phyloP scores from a whole-genome alignment of 2,329 filamentous ascomycete species.

The Talaromyces funiculosus region DNA sequence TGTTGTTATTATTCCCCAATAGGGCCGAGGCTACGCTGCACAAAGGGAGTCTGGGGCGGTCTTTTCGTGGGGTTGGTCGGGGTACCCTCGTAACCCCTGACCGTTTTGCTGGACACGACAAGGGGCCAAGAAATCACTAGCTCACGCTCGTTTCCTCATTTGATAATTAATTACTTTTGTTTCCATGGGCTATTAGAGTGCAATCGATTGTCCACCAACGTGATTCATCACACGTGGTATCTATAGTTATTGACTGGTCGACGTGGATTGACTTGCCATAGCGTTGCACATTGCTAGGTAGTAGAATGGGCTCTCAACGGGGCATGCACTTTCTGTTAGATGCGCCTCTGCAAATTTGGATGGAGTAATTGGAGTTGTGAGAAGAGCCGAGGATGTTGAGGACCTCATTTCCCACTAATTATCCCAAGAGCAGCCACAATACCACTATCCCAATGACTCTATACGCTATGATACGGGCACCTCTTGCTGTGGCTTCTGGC shows the following conservation, averaged over 20 bases:
- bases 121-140: neutral
- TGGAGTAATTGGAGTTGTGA: neutral
- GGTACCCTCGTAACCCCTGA: neutral
- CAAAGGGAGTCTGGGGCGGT: no score
- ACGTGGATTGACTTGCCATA: neutral
- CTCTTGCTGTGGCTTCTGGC: neutral
- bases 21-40: no score
- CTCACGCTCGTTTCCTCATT: no score
- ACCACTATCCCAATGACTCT: neutral
- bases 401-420: conserved; percentile 5
- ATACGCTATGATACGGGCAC: neutral
- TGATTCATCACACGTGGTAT: neutral
- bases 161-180: neutral
- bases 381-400: neutral
- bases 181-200: neutral
- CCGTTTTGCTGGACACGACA: neutral
- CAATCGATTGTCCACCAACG: neutral
- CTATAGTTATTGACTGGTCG: neutral
- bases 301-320: neutral
- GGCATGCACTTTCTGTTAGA: neutral
- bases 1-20: neutral
- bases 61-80: neutral
- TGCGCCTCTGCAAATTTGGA: neutral
- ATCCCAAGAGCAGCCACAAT: neutral
- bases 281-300: neutral